Evolutionary conservation across 257 asterid genomes (phyloP).

Genomic region (Thymus mandschuricus): DNA sequence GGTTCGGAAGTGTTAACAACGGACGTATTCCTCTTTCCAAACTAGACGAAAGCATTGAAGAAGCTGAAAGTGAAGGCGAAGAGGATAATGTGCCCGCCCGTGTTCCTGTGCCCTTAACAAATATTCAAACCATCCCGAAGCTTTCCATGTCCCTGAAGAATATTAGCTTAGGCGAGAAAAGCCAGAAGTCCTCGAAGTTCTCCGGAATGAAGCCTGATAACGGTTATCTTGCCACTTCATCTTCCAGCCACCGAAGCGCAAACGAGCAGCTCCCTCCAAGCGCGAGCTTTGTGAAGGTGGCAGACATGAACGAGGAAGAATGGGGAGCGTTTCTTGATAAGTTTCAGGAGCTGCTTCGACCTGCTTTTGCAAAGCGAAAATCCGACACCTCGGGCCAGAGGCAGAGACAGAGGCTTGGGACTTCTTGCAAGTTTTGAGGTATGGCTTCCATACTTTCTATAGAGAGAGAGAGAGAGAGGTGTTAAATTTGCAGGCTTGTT

Average conservation of each 20-base stretch:
- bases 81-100: slow-evolving; percentile 45
- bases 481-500: slow-evolving; percentile 50
- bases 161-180: slow-evolving; percentile 65
- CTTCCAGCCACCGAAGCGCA: slow-evolving; percentile 90
- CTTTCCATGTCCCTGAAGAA: slow-evolving; percentile 68
- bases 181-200: slow-evolving; percentile 49
- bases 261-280: slow-evolving; percentile 93
- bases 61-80: slow-evolving; percentile 60
- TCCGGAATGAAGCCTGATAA: slow-evolving; percentile 55
- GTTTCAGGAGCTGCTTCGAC: slow-evolving; percentile 70
- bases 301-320: slow-evolving; percentile 85
- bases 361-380: slow-evolving; percentile 71
- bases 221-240: slow-evolving; percentile 52
- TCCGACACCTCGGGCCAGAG: slow-evolving; percentile 56
- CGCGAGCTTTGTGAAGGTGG: slow-evolving; percentile 80
- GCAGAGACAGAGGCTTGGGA: slow-evolving; percentile 96
- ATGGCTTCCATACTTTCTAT: slow-evolving; percentile 27
- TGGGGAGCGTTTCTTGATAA: slow-evolving; percentile 82
- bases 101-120: slow-evolving; percentile 35
- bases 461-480: slow-evolving; percentile 25
- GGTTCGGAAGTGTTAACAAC: slow-evolving; percentile 49
- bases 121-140: slow-evolving; percentile 42
- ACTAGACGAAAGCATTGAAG: slow-evolving; percentile 78
- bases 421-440: slow-evolving; percentile 98
- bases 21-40: slow-evolving; percentile 68